Evolutionary conservation across 352 stramenopile genomes (phyloP).

Genomic region (Globisporangium canariense): DNA sequence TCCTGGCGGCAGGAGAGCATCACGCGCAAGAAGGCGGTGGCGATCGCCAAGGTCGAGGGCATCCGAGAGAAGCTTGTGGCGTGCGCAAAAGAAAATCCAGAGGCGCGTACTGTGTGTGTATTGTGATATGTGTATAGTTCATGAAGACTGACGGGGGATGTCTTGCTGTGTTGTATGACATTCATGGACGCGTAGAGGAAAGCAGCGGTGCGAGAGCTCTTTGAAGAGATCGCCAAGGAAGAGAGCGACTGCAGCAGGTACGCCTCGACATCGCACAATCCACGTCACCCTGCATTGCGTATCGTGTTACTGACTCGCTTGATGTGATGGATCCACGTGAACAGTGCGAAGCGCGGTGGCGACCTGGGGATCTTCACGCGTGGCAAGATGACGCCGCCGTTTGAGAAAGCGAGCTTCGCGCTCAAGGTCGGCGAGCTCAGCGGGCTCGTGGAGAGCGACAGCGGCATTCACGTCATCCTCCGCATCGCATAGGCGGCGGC

Average conservation of each 20-base stretch:
- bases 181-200: conserved; percentile 9
- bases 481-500: conserved; percentile 55
- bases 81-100: conserved; percentile 57
- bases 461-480: conserved; percentile 96
- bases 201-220: conserved; percentile 61
- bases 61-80: conserved; percentile 82
- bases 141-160: neutral
- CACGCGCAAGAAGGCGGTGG: conserved; percentile 85
- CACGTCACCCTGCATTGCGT: neutral
- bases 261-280: neutral
- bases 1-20: conserved; percentile 88
- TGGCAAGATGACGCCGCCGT: conserved; percentile 92
- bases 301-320: neutral
- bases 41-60: conserved; percentile 66
- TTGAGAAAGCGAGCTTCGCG: conserved; percentile 90
- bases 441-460: conserved; percentile 94
- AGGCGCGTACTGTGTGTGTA: conserved; percentile 33
- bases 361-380: conserved; percentile 87
- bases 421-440: conserved; percentile 93
- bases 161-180: neutral
- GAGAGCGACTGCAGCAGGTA: conserved; percentile 89
- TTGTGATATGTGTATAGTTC: conserved; percentile 8
- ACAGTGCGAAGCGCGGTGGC: conserved; percentile 88
- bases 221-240: conserved; percentile 84
- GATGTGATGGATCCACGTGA: neutral